These are phyloP conservation scores for Anacardium occidentale DNA, from an alignment of 345 rosid genomes.

Conservation along the genomic window DNA sequence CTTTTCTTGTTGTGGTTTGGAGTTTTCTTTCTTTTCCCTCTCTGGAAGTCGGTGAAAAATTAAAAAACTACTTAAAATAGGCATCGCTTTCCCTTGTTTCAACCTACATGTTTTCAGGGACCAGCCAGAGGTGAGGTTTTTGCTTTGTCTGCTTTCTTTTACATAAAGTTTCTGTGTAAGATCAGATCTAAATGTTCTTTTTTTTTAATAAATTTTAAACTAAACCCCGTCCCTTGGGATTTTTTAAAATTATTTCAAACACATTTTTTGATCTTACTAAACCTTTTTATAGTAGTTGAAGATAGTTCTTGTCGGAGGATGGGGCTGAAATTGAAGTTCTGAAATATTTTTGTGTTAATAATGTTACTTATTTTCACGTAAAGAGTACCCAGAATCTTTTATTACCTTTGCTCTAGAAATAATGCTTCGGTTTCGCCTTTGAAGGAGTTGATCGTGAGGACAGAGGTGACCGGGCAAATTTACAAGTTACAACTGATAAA, in stretches of 20 bases:
- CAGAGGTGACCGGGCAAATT: slow-evolving; percentile 36
- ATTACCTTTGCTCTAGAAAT: background rate
- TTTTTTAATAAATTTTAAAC: too few relatives aligned
- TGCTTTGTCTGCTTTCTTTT: background rate
- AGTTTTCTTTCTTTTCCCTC: background rate
- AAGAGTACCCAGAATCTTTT: too few relatives aligned
- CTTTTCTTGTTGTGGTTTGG: background rate
- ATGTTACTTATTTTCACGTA: background rate
- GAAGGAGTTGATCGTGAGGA: slow-evolving; percentile 54
- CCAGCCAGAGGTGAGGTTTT: background rate
- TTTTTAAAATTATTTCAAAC: too few relatives aligned
- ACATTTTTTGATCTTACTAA: too few relatives aligned
- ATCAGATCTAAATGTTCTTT: background rate
- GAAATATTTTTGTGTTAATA: background rate
- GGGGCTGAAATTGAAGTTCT: background rate
- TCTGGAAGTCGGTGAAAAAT: background rate
- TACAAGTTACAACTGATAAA: slow-evolving; percentile 40
- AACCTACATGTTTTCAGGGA: background rate
- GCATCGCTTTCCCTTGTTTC: background rate
- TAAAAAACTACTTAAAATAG: too few relatives aligned
- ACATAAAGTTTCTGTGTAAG: background rate
- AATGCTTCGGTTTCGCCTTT: slow-evolving; percentile 11
- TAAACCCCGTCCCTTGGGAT: too few relatives aligned
- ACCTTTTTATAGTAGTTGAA: background rate
- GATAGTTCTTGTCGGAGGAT: background rate